Evolutionary conservation across 129 eudicot species (phyloP).

Genomic region (Chrysanthemum seticuspe): DNA sequence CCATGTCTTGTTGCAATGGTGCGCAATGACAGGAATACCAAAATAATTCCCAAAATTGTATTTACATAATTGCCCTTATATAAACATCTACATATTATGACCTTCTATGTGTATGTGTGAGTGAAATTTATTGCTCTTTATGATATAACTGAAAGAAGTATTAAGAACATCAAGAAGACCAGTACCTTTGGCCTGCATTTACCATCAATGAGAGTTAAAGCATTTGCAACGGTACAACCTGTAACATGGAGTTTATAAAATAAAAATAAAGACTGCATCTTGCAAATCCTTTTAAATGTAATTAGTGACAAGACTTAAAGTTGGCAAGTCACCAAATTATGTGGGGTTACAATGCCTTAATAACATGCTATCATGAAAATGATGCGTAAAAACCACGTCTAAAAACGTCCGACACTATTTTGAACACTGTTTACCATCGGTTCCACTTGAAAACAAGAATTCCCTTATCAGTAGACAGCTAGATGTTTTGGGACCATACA

Average conservation of each 20-base stretch:
- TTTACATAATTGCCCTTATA: slow-evolving; percentile 22
- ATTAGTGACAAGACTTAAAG: neutral
- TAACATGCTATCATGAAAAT: slow-evolving; percentile 22
- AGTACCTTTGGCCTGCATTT: slow-evolving; percentile 20
- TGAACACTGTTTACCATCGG: slow-evolving; percentile 3
- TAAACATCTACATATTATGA: slow-evolving; percentile 2
- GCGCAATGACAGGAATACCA: slow-evolving; percentile 9
- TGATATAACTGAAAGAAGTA: slow-evolving; percentile 14
- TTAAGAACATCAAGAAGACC: slow-evolving; percentile 15
- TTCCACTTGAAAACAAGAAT: slow-evolving; percentile 25
- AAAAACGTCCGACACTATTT: slow-evolving; percentile 12
- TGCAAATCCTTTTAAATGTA: slow-evolving; percentile 12
- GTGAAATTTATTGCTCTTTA: neutral
- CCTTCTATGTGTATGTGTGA: neutral
- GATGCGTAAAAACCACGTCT: slow-evolving; percentile 8
- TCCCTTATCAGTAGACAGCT: slow-evolving; percentile 27
- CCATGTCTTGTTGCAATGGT: slow-evolving; percentile 4
- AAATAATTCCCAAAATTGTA: neutral
- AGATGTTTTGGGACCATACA: slow-evolving; percentile 43
- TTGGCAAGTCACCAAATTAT: neutral
- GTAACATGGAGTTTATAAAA: slow-evolving; percentile 5
- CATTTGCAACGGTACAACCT: slow-evolving; percentile 23
- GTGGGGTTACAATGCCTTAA: slow-evolving; percentile 21
- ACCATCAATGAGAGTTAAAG: slow-evolving; percentile 21
- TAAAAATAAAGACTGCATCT: slow-evolving; percentile 16